Percentiles rank a stretch among this genome's conserved stretches.
phyloP scores from a whole-genome alignment of 257 asterid species.

The Solanum peruvianum region DNA sequence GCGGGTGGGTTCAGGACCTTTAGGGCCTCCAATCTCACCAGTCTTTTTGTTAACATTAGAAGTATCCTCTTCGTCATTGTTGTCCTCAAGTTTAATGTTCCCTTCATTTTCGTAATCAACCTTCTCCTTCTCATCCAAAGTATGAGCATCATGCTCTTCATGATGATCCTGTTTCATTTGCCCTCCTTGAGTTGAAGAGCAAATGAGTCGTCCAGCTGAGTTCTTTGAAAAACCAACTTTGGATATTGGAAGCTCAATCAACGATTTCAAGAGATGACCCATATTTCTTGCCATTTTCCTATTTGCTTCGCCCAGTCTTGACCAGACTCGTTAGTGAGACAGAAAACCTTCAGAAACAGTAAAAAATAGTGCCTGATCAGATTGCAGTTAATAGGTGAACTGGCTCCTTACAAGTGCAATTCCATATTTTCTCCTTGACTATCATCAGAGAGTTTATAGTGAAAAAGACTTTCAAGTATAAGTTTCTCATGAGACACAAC shows the following conservation, averaged over 20 bases:
- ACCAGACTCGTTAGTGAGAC: not conserved
- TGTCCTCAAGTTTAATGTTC: conserved; percentile 6
- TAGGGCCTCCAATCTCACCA: conserved; percentile 78
- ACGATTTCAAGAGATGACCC: conserved; percentile 20
- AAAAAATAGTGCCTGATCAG: not conserved
- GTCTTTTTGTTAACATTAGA: conserved; percentile 31
- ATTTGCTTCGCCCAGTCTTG: not conserved
- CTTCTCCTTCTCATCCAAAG: conserved; percentile 14
- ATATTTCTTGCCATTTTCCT: conserved; percentile 49
- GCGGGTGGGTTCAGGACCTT: conserved; percentile 90
- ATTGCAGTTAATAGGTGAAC: not conserved
- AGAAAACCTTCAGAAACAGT: not conserved
- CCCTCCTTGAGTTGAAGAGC: conserved; percentile 32
- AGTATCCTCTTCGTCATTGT: conserved; percentile 7
- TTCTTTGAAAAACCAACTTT: not conserved
- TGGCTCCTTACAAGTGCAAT: not conserved
- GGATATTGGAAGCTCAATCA: conserved; percentile 19
- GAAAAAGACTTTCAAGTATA: not conserved
- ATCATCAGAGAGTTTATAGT: not conserved
- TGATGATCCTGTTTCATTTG: conserved; percentile 9
- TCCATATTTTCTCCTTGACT: not conserved
- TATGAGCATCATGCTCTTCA: not conserved
- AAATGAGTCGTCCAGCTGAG: conserved; percentile 27
- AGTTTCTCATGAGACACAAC: not conserved
- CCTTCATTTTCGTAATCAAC: conserved; percentile 9